Evolutionary conservation across 495 filamentous ascomycete species (phyloP), one percentile per base, ranked within the genome.

Genomic region (Daldinia childiae): DNA sequence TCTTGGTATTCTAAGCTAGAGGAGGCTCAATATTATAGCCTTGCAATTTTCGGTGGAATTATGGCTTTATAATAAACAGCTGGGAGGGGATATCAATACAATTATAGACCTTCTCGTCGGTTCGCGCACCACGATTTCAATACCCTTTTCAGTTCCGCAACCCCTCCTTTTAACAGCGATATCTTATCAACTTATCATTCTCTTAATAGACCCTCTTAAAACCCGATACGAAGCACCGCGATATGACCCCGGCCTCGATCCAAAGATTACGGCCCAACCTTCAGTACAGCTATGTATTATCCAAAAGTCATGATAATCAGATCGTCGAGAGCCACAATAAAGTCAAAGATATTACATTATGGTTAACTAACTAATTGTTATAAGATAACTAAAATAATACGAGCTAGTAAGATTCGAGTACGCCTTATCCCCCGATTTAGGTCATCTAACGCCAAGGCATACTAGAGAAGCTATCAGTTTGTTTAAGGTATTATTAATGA

Each of bases 401-500:
- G 24, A 21, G 9, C n/a, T 24, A 21, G 43, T 48, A 24, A 48
- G 34, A 39, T 32, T 58, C 21, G 30, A 17, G 19, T 34, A 39
- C 17, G 54, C 30, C 1, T 21, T 21, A 19, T 36, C 30, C 39
- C 26, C 26, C 30, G 29, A 56, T 57, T 21, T 14, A 48, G 15
- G 43, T 7, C 29, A 38, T 29, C 7, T 51, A 21, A 58, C 51
- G 57, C 62, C 57, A 62, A 66, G 24, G 6, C 34, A 17, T 43
- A 41, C 15, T 21, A 57, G 9, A 48, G 43, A 48, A 51, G 21
- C 34, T 48, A 63, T 63, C 45, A 27, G 58, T 66, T 71, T 62
- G 51, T 62, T 48, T n/a, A 63, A n/a, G 14, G n/a, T 66, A 62
- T 66, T 71, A 71, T 65, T 63, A 62, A 71, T 63, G 58, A 71